Conservation (phyloP, 73 alveolate genomes). For the Tetrahymena malaccensis region DNA sequence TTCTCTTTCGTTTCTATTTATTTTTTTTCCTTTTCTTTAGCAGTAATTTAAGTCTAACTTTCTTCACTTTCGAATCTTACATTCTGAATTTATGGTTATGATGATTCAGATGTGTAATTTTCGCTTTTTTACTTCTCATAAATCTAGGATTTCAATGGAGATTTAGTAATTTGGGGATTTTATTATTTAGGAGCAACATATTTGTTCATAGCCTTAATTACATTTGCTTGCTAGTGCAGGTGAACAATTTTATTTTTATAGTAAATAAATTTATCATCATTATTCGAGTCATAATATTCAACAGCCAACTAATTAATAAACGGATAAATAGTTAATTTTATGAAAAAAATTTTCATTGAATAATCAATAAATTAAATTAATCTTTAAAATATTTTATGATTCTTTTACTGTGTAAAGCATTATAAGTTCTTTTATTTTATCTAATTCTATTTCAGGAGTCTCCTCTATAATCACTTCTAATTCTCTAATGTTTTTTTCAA, state of each 20-base stretch:
- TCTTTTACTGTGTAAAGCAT: neutral
- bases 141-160: neutral
- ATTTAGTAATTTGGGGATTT: neutral
- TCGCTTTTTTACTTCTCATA: neutral
- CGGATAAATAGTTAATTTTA: neutral
- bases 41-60: neutral
- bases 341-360: neutral
- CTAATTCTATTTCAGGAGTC: neutral
- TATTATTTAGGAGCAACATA: neutral
- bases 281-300: neutral
- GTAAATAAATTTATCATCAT: neutral
- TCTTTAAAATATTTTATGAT: neutral
- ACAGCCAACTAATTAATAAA: neutral
- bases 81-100: neutral
- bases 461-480: neutral
- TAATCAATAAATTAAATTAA: neutral
- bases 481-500: neutral
- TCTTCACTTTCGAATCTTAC: neutral
- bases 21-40: neutral
- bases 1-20: neutral
- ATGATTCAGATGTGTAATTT: neutral
- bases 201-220: neutral
- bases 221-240: neutral
- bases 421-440: neutral
- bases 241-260: neutral